These are phyloP conservation scores for Xylaria sp. DNA, from an alignment of 2,329 filamentous ascomycete species.

Conservation along the genomic window DNA sequence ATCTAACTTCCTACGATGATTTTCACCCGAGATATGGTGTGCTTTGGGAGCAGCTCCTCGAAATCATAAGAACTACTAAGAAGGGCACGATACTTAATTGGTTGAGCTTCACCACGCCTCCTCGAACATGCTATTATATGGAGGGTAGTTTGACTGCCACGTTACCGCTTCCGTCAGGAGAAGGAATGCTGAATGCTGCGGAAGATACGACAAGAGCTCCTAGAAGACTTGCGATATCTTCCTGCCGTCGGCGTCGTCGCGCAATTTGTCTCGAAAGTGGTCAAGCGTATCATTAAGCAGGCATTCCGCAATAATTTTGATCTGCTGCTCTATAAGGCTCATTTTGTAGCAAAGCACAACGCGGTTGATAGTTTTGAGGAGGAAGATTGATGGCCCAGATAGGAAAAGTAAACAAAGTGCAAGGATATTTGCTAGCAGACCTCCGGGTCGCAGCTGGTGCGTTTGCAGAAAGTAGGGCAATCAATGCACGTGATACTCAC, in stretches of 20 bases:
- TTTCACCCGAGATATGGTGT: too few relatives aligned
- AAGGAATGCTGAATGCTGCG: slow-evolving; percentile 5
- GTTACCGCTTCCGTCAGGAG: slow-evolving; percentile 2
- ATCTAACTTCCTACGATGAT: too few relatives aligned
- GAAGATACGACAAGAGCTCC: not conserved
- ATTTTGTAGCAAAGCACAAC: not conserved
- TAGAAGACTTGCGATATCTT: slow-evolving; percentile 13
- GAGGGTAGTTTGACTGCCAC: slow-evolving; percentile 15
- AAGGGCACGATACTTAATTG: too few relatives aligned
- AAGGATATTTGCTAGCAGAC: too few relatives aligned
- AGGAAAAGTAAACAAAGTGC: too few relatives aligned
- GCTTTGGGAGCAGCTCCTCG: too few relatives aligned
- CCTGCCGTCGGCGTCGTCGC: not conserved
- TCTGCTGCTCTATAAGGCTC: slow-evolving; percentile 7
- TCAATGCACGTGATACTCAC: not conserved
- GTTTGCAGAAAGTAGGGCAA: too few relatives aligned
- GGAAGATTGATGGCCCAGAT: slow-evolving; percentile 1
- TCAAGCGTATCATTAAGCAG: slow-evolving; percentile 15
- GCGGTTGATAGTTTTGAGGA: not conserved
- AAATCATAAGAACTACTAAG: too few relatives aligned
- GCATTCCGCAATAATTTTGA: slow-evolving; percentile 7
- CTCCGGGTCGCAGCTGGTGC: too few relatives aligned
- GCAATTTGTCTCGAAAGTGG: slow-evolving; percentile 2
- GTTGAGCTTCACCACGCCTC: not conserved
- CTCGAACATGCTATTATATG: slow-evolving; percentile 8